Evolutionary conservation across 768 basidiomycete genomes (phyloP).

Genomic region (Macrolepiota albuminosa): DNA sequence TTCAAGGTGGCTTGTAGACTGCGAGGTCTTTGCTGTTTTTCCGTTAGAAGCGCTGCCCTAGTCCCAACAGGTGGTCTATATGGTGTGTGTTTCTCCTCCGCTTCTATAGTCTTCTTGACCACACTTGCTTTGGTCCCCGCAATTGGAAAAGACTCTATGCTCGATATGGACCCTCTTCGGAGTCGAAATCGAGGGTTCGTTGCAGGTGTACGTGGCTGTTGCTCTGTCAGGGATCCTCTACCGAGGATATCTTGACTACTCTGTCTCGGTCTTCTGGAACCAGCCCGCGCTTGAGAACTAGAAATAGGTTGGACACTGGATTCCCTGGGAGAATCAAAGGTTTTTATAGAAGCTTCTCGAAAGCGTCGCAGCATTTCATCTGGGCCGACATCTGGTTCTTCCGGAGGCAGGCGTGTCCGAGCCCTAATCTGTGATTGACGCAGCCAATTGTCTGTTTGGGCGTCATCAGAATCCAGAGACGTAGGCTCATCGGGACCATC

Average conservation of each 20-base stretch:
- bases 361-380: constrained; percentile 8
- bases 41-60: constrained; percentile 6
- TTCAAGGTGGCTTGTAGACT: not conserved
- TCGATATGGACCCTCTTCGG: constrained; percentile 15
- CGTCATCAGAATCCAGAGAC: constrained; percentile 26
- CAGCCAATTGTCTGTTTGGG: constrained; percentile 15
- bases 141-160: constrained; percentile 28
- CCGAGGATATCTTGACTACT: constrained; percentile 1
- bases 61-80: constrained; percentile 33
- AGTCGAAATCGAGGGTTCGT: not conserved
- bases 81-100: constrained; percentile 27
- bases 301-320: not conserved
- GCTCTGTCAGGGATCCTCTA: not conserved
- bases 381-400: constrained; percentile 4
- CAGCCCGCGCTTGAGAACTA: not conserved
- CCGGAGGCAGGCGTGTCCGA: not conserved
- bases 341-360: not conserved
- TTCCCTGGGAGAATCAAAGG: constrained; percentile 2
- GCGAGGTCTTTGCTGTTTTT: not conserved
- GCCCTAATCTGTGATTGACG: not conserved
- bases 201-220: constrained; percentile 5
- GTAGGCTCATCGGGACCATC: not conserved
- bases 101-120: constrained; percentile 25
- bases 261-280: not conserved
- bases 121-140: constrained; percentile 33